Evolutionary conservation across 1,139 yeast genomes (phyloP).

Genomic region (Suzukiozyma palmioleophila): DNA sequence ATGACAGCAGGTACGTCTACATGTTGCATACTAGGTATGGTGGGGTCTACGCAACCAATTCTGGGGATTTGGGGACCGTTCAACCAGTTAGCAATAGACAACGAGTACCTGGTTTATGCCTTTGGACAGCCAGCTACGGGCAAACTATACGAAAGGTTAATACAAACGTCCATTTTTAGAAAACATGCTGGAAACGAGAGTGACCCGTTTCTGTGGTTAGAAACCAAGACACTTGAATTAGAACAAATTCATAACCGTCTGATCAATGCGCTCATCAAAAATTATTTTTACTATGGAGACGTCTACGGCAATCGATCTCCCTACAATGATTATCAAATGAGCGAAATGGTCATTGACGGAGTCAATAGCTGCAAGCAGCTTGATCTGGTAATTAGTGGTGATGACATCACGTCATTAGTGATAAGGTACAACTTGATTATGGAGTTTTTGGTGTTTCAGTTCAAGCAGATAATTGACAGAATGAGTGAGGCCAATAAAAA

Average conservation of each 20-base stretch:
- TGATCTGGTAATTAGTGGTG: conserved; percentile 9
- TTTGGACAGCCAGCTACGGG: conserved; percentile 62
- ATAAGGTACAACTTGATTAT: conserved; percentile 40
- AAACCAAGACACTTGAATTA: conserved; percentile 21
- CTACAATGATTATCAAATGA: conserved; percentile 44
- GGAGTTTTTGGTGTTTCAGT: conserved; percentile 51
- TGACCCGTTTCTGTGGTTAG: too few relatives aligned
- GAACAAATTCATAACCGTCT: conserved; percentile 14
- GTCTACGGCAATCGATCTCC: conserved; percentile 56
- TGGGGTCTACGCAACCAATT: conserved; percentile 11
- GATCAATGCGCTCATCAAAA: conserved; percentile 28
- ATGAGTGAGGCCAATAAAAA: conserved; percentile 12
- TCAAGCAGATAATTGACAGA: conserved; percentile 31
- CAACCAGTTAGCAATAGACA: conserved; percentile 18
- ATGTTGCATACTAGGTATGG: conserved; percentile 40
- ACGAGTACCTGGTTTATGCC: conserved; percentile 31
- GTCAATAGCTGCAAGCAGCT: conserved; percentile 21
- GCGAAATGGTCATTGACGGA: conserved; percentile 47
- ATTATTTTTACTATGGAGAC: conserved; percentile 50
- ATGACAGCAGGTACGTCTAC: conserved; percentile 64
- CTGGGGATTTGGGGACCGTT: conserved; percentile 61
- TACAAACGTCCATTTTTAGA: conserved; percentile 30
- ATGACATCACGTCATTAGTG: conserved; percentile 14
- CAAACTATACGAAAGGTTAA: conserved; percentile 42
- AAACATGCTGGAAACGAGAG: neutral